Conservation (phyloP, 2,329 filamentous ascomycete genomes). For the Aureobasidium zeae region DNA sequence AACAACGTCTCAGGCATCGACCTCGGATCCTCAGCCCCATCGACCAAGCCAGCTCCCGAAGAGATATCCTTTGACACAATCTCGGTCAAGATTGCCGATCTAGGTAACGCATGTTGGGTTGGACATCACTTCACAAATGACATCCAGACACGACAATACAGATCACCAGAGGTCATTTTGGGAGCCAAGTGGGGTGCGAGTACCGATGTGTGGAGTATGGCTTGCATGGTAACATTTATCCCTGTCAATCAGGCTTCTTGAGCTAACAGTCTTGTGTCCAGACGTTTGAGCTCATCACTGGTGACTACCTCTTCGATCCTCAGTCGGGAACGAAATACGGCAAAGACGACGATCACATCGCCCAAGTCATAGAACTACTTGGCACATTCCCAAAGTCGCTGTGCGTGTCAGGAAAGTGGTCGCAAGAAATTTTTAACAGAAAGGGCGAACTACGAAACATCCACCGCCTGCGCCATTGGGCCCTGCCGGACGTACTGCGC, state of each 20-base stretch:
- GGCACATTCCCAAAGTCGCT: slow-evolving; percentile 88
- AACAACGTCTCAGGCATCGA: slow-evolving; percentile 93
- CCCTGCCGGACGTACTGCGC: slow-evolving; percentile 78
- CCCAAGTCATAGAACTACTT: slow-evolving; percentile 94
- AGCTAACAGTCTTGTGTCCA: slow-evolving; percentile 31
- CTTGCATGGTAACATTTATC: slow-evolving; percentile 71
- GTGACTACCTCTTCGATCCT: slow-evolving; percentile 96
- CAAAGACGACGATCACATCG: slow-evolving; percentile 98
- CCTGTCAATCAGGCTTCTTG: background rate
- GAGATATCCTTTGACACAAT: slow-evolving; percentile 65
- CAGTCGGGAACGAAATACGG: slow-evolving; percentile 98
- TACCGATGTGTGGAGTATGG: slow-evolving; percentile 99
- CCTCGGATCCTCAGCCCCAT: slow-evolving; percentile 56
- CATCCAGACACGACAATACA: slow-evolving; percentile 94
- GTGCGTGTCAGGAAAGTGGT: slow-evolving; percentile 91
- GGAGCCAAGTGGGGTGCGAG: slow-evolving; percentile 99
- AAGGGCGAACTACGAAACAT: slow-evolving; percentile 97
- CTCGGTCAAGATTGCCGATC: slow-evolving; percentile 96
- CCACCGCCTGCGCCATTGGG: slow-evolving; percentile 91
- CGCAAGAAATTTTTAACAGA: slow-evolving; percentile 96
- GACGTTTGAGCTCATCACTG: slow-evolving; percentile 96
- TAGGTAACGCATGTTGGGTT: slow-evolving; percentile 98
- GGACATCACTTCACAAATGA: slow-evolving; percentile 99
- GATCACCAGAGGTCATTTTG: slow-evolving; percentile 92
- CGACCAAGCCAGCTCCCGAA: slow-evolving; percentile 47